A percentile compares a stretch with the other conserved stretches of the same genome.
Conservation (phyloP, 2,329 filamentous ascomycete genomes). For the Hypoxylon sp. region DNA sequence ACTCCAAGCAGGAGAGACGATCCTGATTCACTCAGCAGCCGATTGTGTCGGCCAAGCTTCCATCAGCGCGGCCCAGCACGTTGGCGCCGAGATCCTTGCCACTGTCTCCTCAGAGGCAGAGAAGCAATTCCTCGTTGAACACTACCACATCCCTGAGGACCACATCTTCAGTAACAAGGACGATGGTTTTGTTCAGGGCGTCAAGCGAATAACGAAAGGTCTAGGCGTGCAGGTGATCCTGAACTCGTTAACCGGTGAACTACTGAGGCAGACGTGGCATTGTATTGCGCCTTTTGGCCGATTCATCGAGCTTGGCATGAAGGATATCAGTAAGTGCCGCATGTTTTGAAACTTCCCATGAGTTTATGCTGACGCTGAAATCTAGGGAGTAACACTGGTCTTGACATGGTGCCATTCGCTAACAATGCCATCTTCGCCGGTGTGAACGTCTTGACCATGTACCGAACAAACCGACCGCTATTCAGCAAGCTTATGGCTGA, state of each 20-base stretch:
- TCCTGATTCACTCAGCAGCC: conserved; percentile 51
- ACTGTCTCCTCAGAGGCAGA: conserved; percentile 50
- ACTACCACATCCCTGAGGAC: conserved; percentile 47
- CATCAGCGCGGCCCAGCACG: conserved; percentile 50
- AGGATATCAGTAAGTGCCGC: conserved; percentile 45
- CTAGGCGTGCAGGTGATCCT: conserved; percentile 49
- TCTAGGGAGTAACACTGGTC: conserved; percentile 48
- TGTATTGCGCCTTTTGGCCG: conserved; percentile 51
- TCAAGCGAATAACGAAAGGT: conserved; percentile 50
- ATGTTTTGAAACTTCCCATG: background rate
- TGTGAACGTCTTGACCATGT: conserved; percentile 52
- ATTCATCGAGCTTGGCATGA: conserved; percentile 51
- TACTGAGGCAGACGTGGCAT: conserved; percentile 51
- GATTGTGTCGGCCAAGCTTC: conserved; percentile 49
- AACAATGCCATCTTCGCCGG: conserved; percentile 51
- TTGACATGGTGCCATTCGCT: conserved; percentile 52
- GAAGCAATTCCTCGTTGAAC: conserved; percentile 49
- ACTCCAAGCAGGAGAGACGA: conserved; percentile 49
- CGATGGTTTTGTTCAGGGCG: conserved; percentile 50
- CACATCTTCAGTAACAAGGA: conserved; percentile 52
- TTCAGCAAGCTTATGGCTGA: conserved; percentile 50
- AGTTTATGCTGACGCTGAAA: conserved; percentile 6
- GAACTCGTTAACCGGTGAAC: conserved; percentile 49
- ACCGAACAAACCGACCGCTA: conserved; percentile 48
- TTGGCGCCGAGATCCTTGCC: conserved; percentile 49